Evolutionary conservation across 1,139 yeast genomes (phyloP).

Genomic region (Geotrichum bryndzae): DNA sequence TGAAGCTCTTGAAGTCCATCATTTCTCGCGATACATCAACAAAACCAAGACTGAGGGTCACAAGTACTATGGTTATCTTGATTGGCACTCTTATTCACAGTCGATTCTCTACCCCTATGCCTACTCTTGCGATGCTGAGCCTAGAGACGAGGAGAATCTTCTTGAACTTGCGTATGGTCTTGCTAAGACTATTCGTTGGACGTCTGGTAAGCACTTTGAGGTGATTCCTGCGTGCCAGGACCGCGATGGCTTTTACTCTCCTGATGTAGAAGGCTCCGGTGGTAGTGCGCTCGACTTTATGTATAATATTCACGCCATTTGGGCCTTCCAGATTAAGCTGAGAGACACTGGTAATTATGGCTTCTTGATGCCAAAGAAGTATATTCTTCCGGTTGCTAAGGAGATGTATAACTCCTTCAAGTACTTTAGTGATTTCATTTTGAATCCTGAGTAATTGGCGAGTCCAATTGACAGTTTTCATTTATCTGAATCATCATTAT

Average conservation of each 20-base stretch:
- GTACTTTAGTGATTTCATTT: conserved; percentile 62
- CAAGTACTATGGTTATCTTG: conserved; percentile 67
- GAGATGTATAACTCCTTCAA: conserved; percentile 65
- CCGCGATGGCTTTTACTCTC: conserved; percentile 41
- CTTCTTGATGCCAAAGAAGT: conserved; percentile 65
- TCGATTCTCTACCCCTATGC: conserved; percentile 81
- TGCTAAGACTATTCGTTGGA: conserved; percentile 61
- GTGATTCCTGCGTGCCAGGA: conserved; percentile 78
- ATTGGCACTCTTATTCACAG: conserved; percentile 80
- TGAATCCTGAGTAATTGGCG: conserved; percentile 16
- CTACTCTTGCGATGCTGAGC: conserved; percentile 61
- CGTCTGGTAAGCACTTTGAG: conserved; percentile 56
- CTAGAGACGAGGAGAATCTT: conserved; percentile 75
- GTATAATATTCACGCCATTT: conserved; percentile 74
- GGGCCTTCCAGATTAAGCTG: conserved; percentile 79
- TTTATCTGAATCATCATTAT: not conserved
- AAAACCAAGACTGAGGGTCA: conserved; percentile 46
- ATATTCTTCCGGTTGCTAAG: conserved; percentile 67
- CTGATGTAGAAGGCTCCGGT: conserved; percentile 66
- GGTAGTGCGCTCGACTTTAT: conserved; percentile 80
- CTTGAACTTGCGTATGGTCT: conserved; percentile 77
- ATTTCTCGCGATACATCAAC: conserved; percentile 61
- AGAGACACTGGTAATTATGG: conserved; percentile 84
- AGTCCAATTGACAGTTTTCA: not conserved
- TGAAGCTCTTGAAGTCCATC: conserved; percentile 67